Conservation (phyloP, 2,329 filamentous ascomycete species). For the Fusarium oligoseptatum region DNA sequence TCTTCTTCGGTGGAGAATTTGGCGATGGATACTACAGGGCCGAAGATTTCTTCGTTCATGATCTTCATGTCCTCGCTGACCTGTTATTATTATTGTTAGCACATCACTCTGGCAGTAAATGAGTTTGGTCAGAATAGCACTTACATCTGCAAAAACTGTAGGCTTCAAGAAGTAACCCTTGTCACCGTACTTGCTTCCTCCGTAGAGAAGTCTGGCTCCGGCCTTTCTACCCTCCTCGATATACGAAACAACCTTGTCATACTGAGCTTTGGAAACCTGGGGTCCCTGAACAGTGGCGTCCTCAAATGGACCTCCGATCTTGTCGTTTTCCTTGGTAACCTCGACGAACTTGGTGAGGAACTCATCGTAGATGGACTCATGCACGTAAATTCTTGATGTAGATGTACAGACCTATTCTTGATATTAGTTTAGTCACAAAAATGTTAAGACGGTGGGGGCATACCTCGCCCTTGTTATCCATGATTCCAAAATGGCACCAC, state of each 20-base stretch:
- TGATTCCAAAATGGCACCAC: conserved; percentile 53
- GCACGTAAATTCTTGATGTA: conserved; percentile 70
- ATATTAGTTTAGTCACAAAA: conserved; percentile 2
- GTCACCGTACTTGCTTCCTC: conserved; percentile 42
- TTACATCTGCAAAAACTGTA: conserved; percentile 47
- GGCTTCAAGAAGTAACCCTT: conserved; percentile 47
- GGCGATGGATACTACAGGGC: conserved; percentile 46
- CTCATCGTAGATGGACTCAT: conserved; percentile 67
- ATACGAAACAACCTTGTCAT: conserved; percentile 73
- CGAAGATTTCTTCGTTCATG: conserved; percentile 50
- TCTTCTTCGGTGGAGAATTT: conserved; percentile 44
- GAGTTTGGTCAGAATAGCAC: background rate
- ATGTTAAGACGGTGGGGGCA: background rate
- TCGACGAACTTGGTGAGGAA: conserved; percentile 68
- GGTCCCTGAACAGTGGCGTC: conserved; percentile 75
- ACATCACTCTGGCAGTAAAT: conserved; percentile 27
- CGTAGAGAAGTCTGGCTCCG: conserved; percentile 68
- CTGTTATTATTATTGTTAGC: conserved; percentile 24
- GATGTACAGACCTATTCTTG: conserved; percentile 65
- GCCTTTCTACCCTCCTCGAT: conserved; percentile 74
- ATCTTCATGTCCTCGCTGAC: conserved; percentile 45
- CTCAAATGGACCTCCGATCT: conserved; percentile 73
- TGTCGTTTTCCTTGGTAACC: conserved; percentile 63
- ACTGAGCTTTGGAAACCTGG: conserved; percentile 74
- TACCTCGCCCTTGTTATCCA: conserved; percentile 70